Percentiles rank a stretch among this genome's conserved stretches.
Evolutionary conservation across 192 early-diverging fungal genomes (phyloP).

Genomic region (Coemansia erecta): DNA sequence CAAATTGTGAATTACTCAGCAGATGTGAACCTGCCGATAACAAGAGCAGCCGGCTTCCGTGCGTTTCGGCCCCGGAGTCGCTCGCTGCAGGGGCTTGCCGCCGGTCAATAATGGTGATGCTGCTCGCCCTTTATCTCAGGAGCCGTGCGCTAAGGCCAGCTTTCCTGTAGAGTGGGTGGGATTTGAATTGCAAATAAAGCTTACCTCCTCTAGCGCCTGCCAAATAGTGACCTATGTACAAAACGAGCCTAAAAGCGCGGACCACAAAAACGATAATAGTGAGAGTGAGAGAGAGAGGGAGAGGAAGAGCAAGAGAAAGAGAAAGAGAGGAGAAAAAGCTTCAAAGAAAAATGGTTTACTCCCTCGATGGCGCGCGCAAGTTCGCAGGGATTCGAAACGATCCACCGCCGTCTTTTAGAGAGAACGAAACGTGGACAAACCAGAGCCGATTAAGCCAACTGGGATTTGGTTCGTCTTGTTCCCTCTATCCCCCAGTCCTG

Average conservation of each 20-base stretch:
- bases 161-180: too few relatives aligned
- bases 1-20: too few relatives aligned
- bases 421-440: neutral
- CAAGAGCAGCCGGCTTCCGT: too few relatives aligned
- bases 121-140: too few relatives aligned
- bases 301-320: neutral
- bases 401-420: neutral
- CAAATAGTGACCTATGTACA: conserved; percentile 5
- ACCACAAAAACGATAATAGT: neutral
- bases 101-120: too few relatives aligned
- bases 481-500: neutral
- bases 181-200: conserved; percentile 1
- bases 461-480: neutral
- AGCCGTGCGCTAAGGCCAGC: too few relatives aligned
- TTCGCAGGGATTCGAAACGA: neutral
- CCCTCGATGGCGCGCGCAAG: neutral
- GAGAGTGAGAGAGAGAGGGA: neutral
- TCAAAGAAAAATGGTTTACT: too few relatives aligned
- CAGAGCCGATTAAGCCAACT: too few relatives aligned
- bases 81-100: too few relatives aligned
- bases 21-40: too few relatives aligned
- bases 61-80: too few relatives aligned
- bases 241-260: neutral
- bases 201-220: neutral
- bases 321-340: neutral